These are phyloP conservation scores for Exsudoporus frostii DNA, from an alignment of 768 basidiomycete species.

Conservation along the genomic window DNA sequence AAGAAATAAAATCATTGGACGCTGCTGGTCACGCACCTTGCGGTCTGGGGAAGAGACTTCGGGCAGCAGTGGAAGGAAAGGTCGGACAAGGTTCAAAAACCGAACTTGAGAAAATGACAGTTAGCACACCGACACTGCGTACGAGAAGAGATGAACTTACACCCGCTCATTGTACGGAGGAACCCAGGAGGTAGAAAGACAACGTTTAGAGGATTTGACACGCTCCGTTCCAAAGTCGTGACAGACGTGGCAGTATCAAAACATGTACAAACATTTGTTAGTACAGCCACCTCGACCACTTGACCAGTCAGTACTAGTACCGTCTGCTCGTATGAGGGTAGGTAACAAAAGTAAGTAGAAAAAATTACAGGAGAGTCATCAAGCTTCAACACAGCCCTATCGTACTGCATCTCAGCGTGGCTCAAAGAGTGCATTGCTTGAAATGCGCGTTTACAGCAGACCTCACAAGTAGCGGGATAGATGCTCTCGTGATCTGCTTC, in stretches of 20 bases:
- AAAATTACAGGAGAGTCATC: not conserved
- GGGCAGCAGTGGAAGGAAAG: slow-evolving; percentile 93
- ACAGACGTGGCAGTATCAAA: slow-evolving; percentile 32
- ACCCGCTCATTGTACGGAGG: slow-evolving; percentile 68
- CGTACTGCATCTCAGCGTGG: not conserved
- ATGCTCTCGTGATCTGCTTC: slow-evolving; percentile 40
- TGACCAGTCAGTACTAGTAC: not conserved
- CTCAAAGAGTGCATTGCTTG: slow-evolving; percentile 30
- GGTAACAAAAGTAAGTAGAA: too few relatives aligned
- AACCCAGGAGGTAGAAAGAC: slow-evolving; percentile 21
- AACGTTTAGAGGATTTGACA: slow-evolving; percentile 20
- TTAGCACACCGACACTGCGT: slow-evolving; percentile 4
- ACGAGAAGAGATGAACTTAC: slow-evolving; percentile 42
- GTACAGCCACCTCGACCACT: slow-evolving; percentile 17
- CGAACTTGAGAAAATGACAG: slow-evolving; percentile 50
- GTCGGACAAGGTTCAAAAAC: slow-evolving; percentile 96
- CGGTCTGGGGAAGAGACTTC: slow-evolving; percentile 98
- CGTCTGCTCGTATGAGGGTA: too few relatives aligned
- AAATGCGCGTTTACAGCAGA: slow-evolving; percentile 35
- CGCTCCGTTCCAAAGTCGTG: slow-evolving; percentile 16
- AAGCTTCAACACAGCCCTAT: not conserved
- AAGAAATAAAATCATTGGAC: slow-evolving; percentile 2
- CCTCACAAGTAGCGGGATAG: slow-evolving; percentile 29
- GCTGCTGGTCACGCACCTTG: slow-evolving; percentile 55
- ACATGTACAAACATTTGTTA: slow-evolving; percentile 20